phyloP scores from a whole-genome alignment of 2,329 filamentous ascomycete species.

The Apiospora malaysiana region DNA sequence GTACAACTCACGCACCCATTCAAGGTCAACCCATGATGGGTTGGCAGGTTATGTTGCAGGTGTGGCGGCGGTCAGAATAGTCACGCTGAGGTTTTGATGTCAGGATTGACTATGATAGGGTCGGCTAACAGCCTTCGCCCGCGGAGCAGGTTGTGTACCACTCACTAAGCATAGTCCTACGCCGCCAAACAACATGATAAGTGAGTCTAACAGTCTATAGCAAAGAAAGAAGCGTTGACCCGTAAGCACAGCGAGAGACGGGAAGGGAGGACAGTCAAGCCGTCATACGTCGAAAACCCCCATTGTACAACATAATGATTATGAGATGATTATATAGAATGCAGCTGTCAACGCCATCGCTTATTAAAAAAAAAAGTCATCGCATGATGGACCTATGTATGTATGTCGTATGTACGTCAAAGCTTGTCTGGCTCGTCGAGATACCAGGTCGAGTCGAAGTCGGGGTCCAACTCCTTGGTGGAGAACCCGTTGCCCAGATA shows the following conservation, averaged over 20 bases:
- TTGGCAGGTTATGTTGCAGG: not conserved
- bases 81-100: not conserved
- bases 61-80: not conserved
- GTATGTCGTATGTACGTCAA: not conserved
- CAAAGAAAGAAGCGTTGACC: not conserved
- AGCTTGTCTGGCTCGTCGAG: constrained; percentile 35
- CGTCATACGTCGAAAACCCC: no score
- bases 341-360: not conserved
- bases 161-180: constrained; percentile 5
- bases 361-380: not conserved
- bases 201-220: not conserved
- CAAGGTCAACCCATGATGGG: not conserved
- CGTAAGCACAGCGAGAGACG: not conserved
- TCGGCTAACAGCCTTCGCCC: not conserved
- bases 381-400: not conserved
- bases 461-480: constrained; percentile 47
- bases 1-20: not conserved
- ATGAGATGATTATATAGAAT: not conserved
- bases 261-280: not conserved
- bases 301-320: not conserved
- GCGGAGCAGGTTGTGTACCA: not conserved
- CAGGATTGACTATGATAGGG: not conserved
- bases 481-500: constrained; percentile 62
- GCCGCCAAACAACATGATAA: not conserved
- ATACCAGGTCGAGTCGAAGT: constrained; percentile 50